A percentile compares a stretch with the other conserved stretches of the same genome.
Conservation (phyloP, 1,139 yeast genomes). For the Ashbya aceris region DNA sequence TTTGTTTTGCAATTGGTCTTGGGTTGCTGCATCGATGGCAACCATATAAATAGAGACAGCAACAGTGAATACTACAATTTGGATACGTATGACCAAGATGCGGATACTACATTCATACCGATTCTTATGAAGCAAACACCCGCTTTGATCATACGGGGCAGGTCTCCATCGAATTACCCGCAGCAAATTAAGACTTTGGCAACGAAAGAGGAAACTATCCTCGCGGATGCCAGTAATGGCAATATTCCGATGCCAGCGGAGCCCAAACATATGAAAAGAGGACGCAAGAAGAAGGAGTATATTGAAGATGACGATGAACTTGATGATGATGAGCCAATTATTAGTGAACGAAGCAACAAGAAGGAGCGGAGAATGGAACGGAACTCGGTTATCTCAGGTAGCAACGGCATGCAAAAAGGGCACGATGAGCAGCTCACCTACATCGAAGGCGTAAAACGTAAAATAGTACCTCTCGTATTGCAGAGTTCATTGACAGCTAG, state of each 20-base stretch:
- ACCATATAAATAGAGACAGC: slow-evolving; percentile 22
- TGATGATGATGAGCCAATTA: background rate
- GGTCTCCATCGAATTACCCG: slow-evolving; percentile 56
- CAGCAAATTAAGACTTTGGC: slow-evolving; percentile 8
- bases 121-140: slow-evolving; percentile 45
- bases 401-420: slow-evolving; percentile 1
- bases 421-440: slow-evolving; percentile 4
- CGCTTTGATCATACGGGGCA: slow-evolving; percentile 55
- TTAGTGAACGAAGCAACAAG: slow-evolving; percentile 1
- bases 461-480: slow-evolving; percentile 2
- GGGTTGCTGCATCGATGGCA: slow-evolving; percentile 41
- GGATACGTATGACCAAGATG: slow-evolving; percentile 9
- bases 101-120: slow-evolving; percentile 19
- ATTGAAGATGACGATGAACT: slow-evolving; percentile 2
- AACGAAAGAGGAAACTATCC: slow-evolving; percentile 6
- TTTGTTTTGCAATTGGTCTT: slow-evolving; percentile 49
- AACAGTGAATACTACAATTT: slow-evolving; percentile 4
- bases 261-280: background rate
- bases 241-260: background rate
- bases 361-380: background rate
- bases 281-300: slow-evolving; percentile 5
- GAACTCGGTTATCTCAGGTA: background rate
- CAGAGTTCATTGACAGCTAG: slow-evolving; percentile 2
- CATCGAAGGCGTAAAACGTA: slow-evolving; percentile 8
- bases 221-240: background rate